These are phyloP conservation scores for Lentinula raphanica DNA, from an alignment of 768 basidiomycete species.

Conservation along the genomic window DNA sequence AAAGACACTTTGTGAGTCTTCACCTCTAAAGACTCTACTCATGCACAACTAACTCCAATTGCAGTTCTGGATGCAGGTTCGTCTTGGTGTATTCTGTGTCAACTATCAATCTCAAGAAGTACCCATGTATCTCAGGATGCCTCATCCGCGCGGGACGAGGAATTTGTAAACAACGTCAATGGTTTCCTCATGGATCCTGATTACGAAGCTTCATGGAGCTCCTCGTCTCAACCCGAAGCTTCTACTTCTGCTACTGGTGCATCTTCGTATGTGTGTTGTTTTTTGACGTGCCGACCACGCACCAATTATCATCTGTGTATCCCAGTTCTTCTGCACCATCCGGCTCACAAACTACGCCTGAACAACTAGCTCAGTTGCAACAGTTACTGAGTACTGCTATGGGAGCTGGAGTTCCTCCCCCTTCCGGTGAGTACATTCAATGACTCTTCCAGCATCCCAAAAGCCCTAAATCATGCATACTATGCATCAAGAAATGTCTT, in stretches of 20 bases:
- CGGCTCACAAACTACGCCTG: slow-evolving; percentile 45
- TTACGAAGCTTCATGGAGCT: slow-evolving; percentile 54
- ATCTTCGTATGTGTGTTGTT: slow-evolving; percentile 22
- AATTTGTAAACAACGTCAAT: slow-evolving; percentile 71
- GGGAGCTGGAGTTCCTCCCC: slow-evolving; percentile 18
- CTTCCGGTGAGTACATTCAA: slow-evolving; percentile 25
- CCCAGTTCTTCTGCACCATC: slow-evolving; percentile 12
- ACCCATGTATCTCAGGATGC: slow-evolving; percentile 50
- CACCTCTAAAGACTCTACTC: background rate
- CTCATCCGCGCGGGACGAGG: slow-evolving; percentile 59
- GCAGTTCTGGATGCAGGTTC: slow-evolving; percentile 88
- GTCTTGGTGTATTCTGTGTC: background rate
- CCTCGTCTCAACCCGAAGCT: slow-evolving; percentile 33
- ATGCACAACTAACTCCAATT: background rate
- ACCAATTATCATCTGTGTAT: background rate
- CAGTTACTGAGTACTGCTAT: slow-evolving; percentile 46
- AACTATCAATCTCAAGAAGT: background rate
- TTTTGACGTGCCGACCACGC: slow-evolving; percentile 19
- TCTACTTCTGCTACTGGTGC: slow-evolving; percentile 39
- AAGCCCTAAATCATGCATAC: background rate
- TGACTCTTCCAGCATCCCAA: slow-evolving; percentile 5
- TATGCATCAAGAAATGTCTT: slow-evolving; percentile 50
- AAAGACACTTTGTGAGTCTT: slow-evolving; percentile 77
- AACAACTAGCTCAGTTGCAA: slow-evolving; percentile 61
- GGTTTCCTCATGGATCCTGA: slow-evolving; percentile 63